Percentiles rank a stretch among this genome's conserved stretches.
Conservation (phyloP, 345 rosid species). For the Eucalyptus curtisii region DNA sequence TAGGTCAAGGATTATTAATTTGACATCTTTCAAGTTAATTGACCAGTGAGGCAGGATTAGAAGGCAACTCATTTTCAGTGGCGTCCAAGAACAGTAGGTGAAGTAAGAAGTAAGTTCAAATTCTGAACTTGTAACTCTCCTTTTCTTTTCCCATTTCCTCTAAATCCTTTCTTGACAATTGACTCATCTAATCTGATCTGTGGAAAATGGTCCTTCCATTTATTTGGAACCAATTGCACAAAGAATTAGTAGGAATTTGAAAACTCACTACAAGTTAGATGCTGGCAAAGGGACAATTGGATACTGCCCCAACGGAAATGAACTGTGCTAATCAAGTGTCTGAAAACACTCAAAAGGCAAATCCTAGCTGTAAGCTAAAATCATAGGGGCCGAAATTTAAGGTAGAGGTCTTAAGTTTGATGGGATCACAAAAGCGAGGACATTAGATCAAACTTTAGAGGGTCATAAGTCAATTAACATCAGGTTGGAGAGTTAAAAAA, state of each 20-base stretch:
- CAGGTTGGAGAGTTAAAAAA: neutral
- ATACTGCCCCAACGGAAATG: neutral
- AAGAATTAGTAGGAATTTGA: neutral
- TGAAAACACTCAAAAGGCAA: neutral
- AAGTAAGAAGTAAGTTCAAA: neutral
- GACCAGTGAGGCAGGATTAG: neutral
- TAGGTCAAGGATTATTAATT: neutral
- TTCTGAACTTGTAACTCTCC: neutral
- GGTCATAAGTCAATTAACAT: neutral
- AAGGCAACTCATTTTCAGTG: neutral
- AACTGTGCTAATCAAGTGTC: neutral
- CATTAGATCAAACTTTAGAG: neutral
- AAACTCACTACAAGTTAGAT: neutral
- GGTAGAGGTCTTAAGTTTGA: neutral
- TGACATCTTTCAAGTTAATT: neutral
- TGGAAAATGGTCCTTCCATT: neutral
- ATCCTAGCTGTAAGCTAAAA: neutral
- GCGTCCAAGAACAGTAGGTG: neutral
- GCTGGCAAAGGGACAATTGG: neutral
- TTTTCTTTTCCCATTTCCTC: neutral
- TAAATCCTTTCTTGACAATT: neutral
- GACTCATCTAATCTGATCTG: neutral
- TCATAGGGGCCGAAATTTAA: neutral
- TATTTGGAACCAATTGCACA: neutral
- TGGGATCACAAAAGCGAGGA: neutral